phyloP scores from a whole-genome alignment of 1,139 yeast genomes.

The Maudiozyma humilis region DNA sequence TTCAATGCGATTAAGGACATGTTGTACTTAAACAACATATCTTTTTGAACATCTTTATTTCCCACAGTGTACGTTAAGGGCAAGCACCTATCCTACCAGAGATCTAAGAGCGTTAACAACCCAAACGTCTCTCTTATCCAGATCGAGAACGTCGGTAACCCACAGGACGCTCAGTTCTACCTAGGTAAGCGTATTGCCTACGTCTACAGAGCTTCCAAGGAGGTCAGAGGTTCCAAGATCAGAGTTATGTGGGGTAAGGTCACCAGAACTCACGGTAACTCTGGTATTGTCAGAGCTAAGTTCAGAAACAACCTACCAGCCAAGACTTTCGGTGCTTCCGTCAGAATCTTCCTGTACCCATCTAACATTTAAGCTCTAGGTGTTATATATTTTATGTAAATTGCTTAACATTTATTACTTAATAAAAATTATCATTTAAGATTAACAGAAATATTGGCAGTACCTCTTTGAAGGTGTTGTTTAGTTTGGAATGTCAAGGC shows the following conservation, averaged over 20 bases:
- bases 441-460: not conserved
- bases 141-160: conserved; percentile 87
- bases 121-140: conserved; percentile 95
- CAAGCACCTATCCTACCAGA: conserved; percentile 99
- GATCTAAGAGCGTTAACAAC: conserved; percentile 97
- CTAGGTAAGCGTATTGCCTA: conserved; percentile 98
- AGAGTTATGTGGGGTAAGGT: conserved; percentile 99
- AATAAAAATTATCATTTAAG: conserved; percentile 5
- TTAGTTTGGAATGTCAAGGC: too few relatives aligned
- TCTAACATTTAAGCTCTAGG: conserved; percentile 77
- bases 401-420: conserved; percentile 6
- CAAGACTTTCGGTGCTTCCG: conserved; percentile 98
- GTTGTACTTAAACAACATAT: not conserved
- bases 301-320: conserved; percentile 99
- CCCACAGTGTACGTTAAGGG: conserved; percentile 95
- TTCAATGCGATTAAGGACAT: not conserved
- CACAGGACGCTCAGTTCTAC: conserved; percentile 97
- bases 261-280: conserved; percentile 97
- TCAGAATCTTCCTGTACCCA: conserved; percentile 99
- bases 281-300: conserved; percentile 97
- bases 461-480: not conserved
- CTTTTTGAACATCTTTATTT: not conserved
- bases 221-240: conserved; percentile 96
- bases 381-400: conserved; percentile 8
- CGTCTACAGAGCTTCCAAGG: conserved; percentile 98